These are phyloP conservation scores for Monosporozyma siamensis DNA, from an alignment of 805 yeast species.

Conservation along the genomic window DNA sequence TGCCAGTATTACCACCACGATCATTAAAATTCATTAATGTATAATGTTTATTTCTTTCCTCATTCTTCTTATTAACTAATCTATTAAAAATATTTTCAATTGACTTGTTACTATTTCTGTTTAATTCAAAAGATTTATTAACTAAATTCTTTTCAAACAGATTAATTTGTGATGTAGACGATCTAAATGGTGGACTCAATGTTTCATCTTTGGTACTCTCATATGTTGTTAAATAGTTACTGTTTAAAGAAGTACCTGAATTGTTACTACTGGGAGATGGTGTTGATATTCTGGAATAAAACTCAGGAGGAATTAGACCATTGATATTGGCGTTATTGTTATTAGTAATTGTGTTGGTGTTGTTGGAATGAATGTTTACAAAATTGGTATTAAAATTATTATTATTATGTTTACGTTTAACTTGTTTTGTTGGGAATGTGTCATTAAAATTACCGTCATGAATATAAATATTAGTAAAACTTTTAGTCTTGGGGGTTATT, in stretches of 20 bases:
- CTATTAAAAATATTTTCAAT: conserved; percentile 8
- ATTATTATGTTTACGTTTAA: conserved; percentile 2
- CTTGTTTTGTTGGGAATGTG: background rate
- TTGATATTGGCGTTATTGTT: conserved; percentile 1
- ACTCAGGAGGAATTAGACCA: conserved; percentile 31
- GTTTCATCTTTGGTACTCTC: background rate
- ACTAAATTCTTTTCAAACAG: conserved; percentile 22
- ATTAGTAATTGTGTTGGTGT: background rate
- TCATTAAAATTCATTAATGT: conserved; percentile 6
- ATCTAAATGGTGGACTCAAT: conserved; percentile 2
- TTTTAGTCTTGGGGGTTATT: conserved; percentile 1
- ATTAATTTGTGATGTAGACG: conserved; percentile 1
- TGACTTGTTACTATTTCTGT: conserved; percentile 6
- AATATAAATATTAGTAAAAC: conserved; percentile 26
- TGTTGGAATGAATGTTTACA: background rate
- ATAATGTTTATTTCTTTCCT: conserved; percentile 9
- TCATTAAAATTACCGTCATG: conserved; percentile 29
- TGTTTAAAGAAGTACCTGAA: conserved; percentile 21
- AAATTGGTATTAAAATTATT: too few species aligned
- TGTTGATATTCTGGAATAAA: conserved; percentile 27
- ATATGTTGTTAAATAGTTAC: conserved; percentile 1
- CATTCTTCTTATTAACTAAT: conserved; percentile 6
- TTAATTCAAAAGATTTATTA: conserved; percentile 26
- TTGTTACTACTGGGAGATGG: conserved; percentile 28
- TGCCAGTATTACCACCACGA: background rate